Evolutionary conservation across 805 yeast species (phyloP).

Genomic region (Yarrowia sp.): DNA sequence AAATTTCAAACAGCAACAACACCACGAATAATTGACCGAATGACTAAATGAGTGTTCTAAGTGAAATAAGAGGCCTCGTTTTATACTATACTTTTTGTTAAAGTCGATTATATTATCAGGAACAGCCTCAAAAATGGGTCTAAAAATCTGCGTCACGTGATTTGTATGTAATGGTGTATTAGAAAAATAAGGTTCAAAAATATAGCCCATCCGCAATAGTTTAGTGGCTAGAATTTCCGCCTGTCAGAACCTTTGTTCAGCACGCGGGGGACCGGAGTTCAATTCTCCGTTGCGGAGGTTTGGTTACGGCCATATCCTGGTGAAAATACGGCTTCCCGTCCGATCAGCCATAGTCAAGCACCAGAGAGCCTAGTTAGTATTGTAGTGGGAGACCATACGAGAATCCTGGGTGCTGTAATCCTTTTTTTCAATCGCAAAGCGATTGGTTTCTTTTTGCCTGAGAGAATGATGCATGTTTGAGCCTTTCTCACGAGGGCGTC

Average conservation of each 20-base stretch:
- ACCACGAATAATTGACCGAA: too few relatives aligned
- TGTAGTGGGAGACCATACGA: constrained; percentile 26
- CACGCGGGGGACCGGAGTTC: constrained; percentile 27
- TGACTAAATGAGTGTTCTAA: too few relatives aligned
- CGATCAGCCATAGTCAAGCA: constrained; percentile 26
- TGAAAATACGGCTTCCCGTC: constrained; percentile 25
- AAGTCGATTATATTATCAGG: too few relatives aligned
- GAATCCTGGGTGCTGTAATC: constrained; percentile 24
- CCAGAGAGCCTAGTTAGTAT: constrained; percentile 25
- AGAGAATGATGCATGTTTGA: too few relatives aligned
- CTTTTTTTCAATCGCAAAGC: neutral
- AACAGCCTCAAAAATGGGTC: too few relatives aligned
- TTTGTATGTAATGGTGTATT: neutral
- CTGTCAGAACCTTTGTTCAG: constrained; percentile 35
- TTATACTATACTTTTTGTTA: too few relatives aligned
- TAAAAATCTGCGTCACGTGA: neutral
- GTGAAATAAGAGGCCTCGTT: too few relatives aligned
- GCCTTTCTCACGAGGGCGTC: too few relatives aligned
- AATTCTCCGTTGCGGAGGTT: constrained; percentile 25
- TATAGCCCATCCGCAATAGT: constrained; percentile 35
- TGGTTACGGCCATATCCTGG: constrained; percentile 26
- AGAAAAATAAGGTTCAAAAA: neutral
- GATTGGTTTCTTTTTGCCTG: neutral
- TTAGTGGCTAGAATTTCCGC: constrained; percentile 45
- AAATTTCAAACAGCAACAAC: too few relatives aligned